These are phyloP conservation scores for Apiospora marii DNA, from an alignment of 2,329 filamentous ascomycete genomes.

Conservation along the genomic window DNA sequence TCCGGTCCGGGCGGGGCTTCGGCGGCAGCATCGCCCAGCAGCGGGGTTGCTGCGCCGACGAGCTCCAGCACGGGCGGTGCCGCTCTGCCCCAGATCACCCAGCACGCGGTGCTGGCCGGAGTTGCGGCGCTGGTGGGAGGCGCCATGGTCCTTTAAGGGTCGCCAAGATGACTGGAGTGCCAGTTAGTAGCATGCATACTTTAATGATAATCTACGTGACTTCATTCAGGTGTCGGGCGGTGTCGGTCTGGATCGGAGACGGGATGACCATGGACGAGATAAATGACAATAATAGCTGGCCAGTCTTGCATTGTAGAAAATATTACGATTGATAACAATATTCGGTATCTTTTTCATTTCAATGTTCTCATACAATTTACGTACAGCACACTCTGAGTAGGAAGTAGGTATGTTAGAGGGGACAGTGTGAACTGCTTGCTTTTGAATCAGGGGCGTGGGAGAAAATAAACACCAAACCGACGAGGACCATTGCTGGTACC, in stretches of 20 bases:
- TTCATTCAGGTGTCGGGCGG: not conserved
- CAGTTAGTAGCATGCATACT: not conserved
- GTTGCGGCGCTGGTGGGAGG: constrained; percentile 18
- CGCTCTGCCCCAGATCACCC: constrained; percentile 2
- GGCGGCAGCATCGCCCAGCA: not conserved
- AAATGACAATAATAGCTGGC: not conserved
- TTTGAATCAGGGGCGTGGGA: not conserved
- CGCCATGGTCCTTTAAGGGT: constrained; percentile 6
- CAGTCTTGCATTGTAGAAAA: not conserved
- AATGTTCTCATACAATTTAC: not conserved
- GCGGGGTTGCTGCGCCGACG: not conserved
- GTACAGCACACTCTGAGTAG: not conserved
- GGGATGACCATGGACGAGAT: not conserved
- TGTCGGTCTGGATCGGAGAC: not conserved
- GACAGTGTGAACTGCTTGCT: not conserved
- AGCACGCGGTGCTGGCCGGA: not conserved
- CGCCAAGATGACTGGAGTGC: not conserved
- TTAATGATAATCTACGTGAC: not conserved
- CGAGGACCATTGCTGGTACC: not conserved
- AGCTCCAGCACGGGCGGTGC: not conserved
- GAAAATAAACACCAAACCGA: not conserved
- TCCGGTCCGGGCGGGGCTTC: not conserved
- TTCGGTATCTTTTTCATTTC: not conserved
- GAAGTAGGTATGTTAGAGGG: not conserved
- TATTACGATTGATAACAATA: not conserved